Evolutionary conservation across 441 rosid species (phyloP).

Genomic region (Euphorbia celastroides): DNA sequence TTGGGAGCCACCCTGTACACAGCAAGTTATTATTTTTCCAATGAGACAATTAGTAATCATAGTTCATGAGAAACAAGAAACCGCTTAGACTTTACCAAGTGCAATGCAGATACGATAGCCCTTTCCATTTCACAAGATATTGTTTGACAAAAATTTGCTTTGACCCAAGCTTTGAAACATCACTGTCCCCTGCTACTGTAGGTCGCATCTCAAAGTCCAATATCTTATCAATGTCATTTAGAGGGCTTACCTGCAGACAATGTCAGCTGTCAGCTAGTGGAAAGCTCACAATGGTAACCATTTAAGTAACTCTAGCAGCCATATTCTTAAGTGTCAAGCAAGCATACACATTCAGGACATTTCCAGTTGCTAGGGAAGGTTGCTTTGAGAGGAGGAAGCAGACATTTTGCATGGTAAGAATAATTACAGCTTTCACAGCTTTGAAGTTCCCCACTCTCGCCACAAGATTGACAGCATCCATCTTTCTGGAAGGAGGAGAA

Average conservation of each 20-base stretch:
- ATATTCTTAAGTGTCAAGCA: slow-evolving; percentile 8
- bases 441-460: slow-evolving; percentile 60
- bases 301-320: slow-evolving; percentile 9
- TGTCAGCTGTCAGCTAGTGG: slow-evolving; percentile 18
- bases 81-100: slow-evolving; percentile 51
- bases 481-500: slow-evolving; percentile 55
- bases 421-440: slow-evolving; percentile 87
- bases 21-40: neutral
- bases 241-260: slow-evolving; percentile 87
- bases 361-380: slow-evolving; percentile 74
- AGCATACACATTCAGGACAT: slow-evolving; percentile 98
- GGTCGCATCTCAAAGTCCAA: slow-evolving; percentile 96
- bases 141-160: slow-evolving; percentile 87
- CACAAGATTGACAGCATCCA: slow-evolving; percentile 90
- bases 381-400: slow-evolving; percentile 80
- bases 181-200: slow-evolving; percentile 62
- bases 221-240: slow-evolving; percentile 89
- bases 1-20: neutral
- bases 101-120: slow-evolving; percentile 94
- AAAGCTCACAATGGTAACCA: slow-evolving; percentile 3
- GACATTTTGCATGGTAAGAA: slow-evolving; percentile 77
- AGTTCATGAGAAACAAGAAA: slow-evolving; percentile 11
- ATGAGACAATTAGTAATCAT: neutral
- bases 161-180: slow-evolving; percentile 57
- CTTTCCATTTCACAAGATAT: slow-evolving; percentile 99